Conservation (phyloP, 139 green algal genomes). For the Chlorella sp. region DNA sequence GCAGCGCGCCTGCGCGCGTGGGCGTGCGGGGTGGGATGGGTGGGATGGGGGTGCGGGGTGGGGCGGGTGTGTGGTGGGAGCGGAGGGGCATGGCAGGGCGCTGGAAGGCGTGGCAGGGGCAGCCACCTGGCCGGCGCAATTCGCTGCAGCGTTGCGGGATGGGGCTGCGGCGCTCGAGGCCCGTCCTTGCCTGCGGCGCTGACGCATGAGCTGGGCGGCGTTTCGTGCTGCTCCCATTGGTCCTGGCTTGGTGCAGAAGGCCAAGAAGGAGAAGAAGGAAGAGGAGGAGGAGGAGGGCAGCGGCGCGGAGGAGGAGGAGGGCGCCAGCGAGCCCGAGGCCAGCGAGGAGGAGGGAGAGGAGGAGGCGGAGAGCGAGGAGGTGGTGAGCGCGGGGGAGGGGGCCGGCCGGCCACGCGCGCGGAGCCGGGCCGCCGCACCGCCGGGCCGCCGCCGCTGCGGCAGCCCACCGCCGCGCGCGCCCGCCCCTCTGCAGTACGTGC, state of each 20-base stretch:
- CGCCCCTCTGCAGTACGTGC: background rate
- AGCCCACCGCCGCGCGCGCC: background rate
- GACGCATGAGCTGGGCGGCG: no score
- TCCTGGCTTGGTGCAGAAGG: constrained; percentile 22
- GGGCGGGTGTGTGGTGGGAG: background rate
- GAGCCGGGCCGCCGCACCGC: background rate
- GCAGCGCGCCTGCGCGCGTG: background rate
- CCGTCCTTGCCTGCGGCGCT: no score
- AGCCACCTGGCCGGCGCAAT: no score
- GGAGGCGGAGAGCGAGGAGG: background rate
- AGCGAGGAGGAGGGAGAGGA: background rate
- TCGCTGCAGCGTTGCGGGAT: no score
- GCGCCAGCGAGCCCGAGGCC: background rate
- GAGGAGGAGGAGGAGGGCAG: background rate
- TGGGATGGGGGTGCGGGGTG: background rate
- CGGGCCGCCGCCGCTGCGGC: background rate
- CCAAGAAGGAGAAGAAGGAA: constrained; percentile 19
- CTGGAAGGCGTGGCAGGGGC: no score
- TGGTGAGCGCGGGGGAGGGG: background rate
- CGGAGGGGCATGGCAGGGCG: no score
- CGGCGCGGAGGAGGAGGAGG: background rate
- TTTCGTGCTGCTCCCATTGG: no score
- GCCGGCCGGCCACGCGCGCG: background rate
- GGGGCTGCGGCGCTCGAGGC: no score
- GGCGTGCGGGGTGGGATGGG: background rate